Percentiles rank a stretch among this genome's conserved stretches.
Conservation (phyloP, 1,139 yeast genomes). For the Pichia cactophila region DNA sequence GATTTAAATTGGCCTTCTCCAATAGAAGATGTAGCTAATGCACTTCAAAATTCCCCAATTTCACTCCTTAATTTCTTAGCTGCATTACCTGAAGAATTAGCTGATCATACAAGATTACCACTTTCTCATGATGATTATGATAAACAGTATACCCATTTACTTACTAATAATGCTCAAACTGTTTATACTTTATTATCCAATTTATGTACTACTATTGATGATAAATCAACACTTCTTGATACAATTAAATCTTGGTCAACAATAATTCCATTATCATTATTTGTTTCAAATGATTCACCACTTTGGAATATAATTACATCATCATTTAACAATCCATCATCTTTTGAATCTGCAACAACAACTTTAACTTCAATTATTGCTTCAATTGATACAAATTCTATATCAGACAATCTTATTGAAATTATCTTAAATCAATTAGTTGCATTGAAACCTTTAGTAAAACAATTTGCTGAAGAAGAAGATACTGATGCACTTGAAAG, state of each 20-base stretch:
- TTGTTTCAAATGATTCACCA: conserved; percentile 39
- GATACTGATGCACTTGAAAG: conserved; percentile 70
- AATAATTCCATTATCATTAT: conserved; percentile 67
- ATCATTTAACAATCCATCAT: conserved; percentile 54
- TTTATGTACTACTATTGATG: conserved; percentile 20
- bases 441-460: conserved; percentile 46
- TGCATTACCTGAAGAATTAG: conserved; percentile 85
- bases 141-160: conserved; percentile 51
- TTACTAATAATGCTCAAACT: conserved; percentile 59
- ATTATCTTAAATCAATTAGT: conserved; percentile 65
- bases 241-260: conserved; percentile 86
- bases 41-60: conserved; percentile 38
- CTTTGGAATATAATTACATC: conserved; percentile 62
- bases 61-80: conserved; percentile 69
- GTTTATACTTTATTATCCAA: conserved; percentile 54
- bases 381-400: conserved; percentile 48
- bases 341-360: conserved; percentile 83
- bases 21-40: conserved; percentile 54
- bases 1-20: conserved; percentile 66
- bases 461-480: conserved; percentile 34
- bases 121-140: conserved; percentile 77
- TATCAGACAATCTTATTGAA: conserved; percentile 39
- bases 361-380: conserved; percentile 71
- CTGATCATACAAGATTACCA: conserved; percentile 69
- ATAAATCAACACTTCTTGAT: conserved; percentile 39